Evolutionary conservation across 192 early-diverging fungal genomes (phyloP), one percentile per base, ranked within the genome.

Genomic region (Geosiphon pyriformis): DNA sequence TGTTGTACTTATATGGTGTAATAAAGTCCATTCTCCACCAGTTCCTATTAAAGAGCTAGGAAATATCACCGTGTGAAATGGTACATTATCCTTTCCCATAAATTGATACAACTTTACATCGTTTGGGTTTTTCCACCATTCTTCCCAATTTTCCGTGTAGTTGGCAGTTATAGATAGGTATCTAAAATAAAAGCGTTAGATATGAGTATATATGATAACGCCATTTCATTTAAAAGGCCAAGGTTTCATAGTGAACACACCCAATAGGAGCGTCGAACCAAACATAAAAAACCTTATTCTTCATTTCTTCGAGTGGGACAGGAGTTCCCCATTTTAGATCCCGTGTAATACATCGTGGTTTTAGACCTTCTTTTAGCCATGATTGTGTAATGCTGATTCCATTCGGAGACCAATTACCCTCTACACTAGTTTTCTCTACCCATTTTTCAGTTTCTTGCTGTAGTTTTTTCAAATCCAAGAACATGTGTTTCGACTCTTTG

Each of bases 51-150:
- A 76, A 22, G 87, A 77, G 59, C 84, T 88, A 31, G 97, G 97
- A 88, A 98, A 99, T 53, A 99, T 84, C 37, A 98, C 91, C 1
- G 95, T 92, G 74, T 99, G 97, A 87, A 99, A 99, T 42, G 94
- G 94, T 20, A 99, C 95, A 62, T 99, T 99, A 76, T 99, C 97
- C 80, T 99, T 99, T 69, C 97, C 97, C 95, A 99, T 98, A 74
- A 99, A 99, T 82, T 99, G 95, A 82, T 92, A 98, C 70, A 98
- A 84, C 75, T 92, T 82, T 57, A 99, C 95, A 50, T 99, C 74
- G 22, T 93, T 82, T 0, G 94, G 94, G 79, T 99, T 97, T 83
- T 95, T 95, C 95, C 97, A 99, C 97, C 97, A 99, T 71, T 90
- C 83, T 75, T 94, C 85, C 95, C 95, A 97, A 25, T 96, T 87